Conservation (phyloP, 352 stramenopile species). For the Phytophthora lateralis region DNA sequence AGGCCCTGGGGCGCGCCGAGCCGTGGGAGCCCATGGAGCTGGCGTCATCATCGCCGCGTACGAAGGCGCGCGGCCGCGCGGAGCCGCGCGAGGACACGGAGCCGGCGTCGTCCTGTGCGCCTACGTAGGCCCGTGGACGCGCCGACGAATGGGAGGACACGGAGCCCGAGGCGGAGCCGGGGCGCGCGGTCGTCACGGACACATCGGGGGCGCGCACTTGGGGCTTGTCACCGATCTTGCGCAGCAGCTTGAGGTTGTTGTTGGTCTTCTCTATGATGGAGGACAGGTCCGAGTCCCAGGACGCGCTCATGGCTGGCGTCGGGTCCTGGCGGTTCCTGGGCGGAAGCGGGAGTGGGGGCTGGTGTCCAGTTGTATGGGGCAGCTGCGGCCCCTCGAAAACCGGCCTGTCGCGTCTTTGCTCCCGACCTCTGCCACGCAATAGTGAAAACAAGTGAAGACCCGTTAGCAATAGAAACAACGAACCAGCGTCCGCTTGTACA, state of each 20-base stretch:
- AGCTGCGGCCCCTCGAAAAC: conserved; percentile 13
- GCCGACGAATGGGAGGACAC: conserved; percentile 26
- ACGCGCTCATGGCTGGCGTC: conserved; percentile 57
- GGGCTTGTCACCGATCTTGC: conserved; percentile 79
- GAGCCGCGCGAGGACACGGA: conserved; percentile 32
- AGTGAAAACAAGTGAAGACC: conserved; percentile 12
- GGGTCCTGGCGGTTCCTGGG: not conserved
- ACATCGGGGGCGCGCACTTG: conserved; percentile 52
- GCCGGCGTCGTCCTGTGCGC: conserved; percentile 34
- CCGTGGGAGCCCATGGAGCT: conserved; percentile 35
- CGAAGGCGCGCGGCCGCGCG: conserved; percentile 34
- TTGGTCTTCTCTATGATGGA: conserved; percentile 91
- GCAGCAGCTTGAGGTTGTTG: conserved; percentile 85
- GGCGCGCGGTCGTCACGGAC: conserved; percentile 31
- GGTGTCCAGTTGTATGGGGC: conserved; percentile 18
- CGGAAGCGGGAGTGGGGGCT: conserved; percentile 18
- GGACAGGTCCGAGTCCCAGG: conserved; percentile 84
- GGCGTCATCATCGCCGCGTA: conserved; percentile 38
- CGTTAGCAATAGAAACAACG: not conserved
- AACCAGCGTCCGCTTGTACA: too few species aligned
- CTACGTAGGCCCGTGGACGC: conserved; percentile 31
- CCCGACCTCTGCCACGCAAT: conserved; percentile 15
- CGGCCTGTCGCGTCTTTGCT: conserved; percentile 12
- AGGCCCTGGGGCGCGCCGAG: conserved; percentile 26
- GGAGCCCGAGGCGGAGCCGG: conserved; percentile 17